A percentile compares a stretch with the other conserved stretches of the same genome.
Conservation (phyloP, 192 early-diverging fungal species). For the Backusella australiensis region DNA sequence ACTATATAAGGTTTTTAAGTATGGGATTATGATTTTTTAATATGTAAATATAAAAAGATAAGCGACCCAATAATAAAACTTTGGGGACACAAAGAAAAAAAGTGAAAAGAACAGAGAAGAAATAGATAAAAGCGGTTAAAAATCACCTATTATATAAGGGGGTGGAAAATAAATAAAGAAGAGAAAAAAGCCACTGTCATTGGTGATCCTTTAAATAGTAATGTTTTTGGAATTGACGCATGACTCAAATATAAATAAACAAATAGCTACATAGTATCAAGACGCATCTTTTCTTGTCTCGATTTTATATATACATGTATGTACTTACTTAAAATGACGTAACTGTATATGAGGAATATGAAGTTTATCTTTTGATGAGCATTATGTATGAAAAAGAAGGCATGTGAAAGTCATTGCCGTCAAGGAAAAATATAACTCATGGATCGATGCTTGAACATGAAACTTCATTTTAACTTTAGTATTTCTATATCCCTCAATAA, state of each 20-base stretch:
- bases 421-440: too few species aligned
- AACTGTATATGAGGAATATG: background rate
- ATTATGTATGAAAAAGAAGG: background rate
- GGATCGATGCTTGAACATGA: background rate
- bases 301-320: background rate
- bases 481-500: background rate
- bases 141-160: background rate
- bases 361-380: too few species aligned
- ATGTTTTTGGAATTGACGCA: background rate
- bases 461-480: background rate
- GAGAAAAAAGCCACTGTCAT: background rate
- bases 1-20: background rate
- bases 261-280: background rate
- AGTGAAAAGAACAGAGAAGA: background rate
- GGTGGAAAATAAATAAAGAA: background rate
- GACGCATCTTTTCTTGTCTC: background rate
- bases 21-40: background rate
- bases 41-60: background rate
- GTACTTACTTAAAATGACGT: background rate
- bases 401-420: background rate
- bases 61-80: background rate
- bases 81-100: background rate
- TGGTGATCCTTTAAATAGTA: background rate
- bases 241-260: background rate
- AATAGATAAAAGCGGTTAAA: background rate